Evolutionary conservation across 2,329 filamentous ascomycete species (phyloP).

Genomic region (Diaporthe citriasiana): DNA sequence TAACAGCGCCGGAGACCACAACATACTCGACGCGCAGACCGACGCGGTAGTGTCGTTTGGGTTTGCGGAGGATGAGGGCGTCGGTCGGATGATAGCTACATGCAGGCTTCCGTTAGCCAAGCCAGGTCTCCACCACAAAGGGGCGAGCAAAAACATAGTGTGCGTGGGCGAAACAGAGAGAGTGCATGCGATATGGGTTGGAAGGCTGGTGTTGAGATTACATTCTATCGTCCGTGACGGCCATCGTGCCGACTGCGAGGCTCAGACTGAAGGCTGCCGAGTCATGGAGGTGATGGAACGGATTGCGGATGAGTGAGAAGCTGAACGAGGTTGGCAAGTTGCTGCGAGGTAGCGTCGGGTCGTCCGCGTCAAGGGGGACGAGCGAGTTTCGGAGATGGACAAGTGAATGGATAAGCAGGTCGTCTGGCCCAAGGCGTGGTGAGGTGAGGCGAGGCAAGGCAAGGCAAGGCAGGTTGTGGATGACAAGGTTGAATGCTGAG

Average conservation of each 20-base stretch:
- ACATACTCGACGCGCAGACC: constrained; percentile 54
- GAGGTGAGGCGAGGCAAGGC: constrained; percentile 12
- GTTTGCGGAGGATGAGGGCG: constrained; percentile 70
- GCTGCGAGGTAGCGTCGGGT: neutral
- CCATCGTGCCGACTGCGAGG: constrained; percentile 61
- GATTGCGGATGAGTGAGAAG: constrained; percentile 6
- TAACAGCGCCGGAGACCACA: constrained; percentile 74
- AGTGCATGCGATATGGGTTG: neutral
- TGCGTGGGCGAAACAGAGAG: neutral
- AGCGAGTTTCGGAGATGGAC: neutral
- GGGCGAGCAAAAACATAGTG: neutral
- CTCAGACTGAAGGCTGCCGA: constrained; percentile 45
- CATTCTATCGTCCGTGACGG: constrained; percentile 67
- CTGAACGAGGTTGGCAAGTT: constrained; percentile 6
- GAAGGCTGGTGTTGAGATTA: constrained; percentile 51
- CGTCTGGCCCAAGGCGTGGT: neutral
- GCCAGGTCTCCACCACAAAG: constrained; percentile 10
- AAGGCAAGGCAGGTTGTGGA: constrained; percentile 9
- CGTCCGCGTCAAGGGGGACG: neutral
- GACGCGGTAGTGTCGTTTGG: constrained; percentile 76
- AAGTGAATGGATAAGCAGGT: neutral
- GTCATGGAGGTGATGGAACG: constrained; percentile 47
- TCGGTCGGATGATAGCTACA: constrained; percentile 76
- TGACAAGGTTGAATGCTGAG: constrained; percentile 27
- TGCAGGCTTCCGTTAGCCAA: constrained; percentile 41